phyloP scores from a whole-genome alignment of 2,329 filamentous ascomycete genomes.

The Talaromyces sp. region DNA sequence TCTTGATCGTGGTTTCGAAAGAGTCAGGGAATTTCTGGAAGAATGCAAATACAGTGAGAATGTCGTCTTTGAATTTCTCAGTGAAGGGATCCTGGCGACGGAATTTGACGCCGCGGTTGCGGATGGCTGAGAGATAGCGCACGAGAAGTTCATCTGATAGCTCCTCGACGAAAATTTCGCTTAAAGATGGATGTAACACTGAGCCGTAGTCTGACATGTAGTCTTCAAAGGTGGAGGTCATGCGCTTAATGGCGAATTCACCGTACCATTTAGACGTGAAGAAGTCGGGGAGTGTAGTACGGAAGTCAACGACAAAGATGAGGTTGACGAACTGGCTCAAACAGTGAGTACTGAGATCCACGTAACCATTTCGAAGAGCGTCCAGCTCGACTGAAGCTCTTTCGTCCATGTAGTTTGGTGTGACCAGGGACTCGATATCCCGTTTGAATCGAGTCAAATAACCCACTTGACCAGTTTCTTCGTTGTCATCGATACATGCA shows the following conservation, averaged over 20 bases:
- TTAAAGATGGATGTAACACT: constrained; percentile 79
- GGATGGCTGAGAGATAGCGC: constrained; percentile 76
- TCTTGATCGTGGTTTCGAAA: constrained; percentile 72
- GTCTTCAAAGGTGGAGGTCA: constrained; percentile 91
- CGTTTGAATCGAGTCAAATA: constrained; percentile 84
- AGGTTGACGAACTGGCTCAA: constrained; percentile 81
- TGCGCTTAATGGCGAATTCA: constrained; percentile 82
- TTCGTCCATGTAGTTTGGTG: constrained; percentile 70
- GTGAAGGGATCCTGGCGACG: constrained; percentile 80
- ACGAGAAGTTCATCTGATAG: constrained; percentile 87
- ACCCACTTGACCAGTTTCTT: constrained; percentile 70
- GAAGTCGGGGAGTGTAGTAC: constrained; percentile 75
- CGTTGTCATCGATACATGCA: constrained; percentile 87
- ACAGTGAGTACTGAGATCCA: constrained; percentile 91
- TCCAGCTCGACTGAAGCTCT: constrained; percentile 70
- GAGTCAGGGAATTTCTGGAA: constrained; percentile 70
- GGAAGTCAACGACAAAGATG: constrained; percentile 89
- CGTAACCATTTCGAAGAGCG: constrained; percentile 80
- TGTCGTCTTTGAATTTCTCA: constrained; percentile 90
- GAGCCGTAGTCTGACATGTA: constrained; percentile 84
- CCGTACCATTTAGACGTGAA: constrained; percentile 90
- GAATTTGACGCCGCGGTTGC: constrained; percentile 89
- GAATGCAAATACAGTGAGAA: constrained; percentile 85
- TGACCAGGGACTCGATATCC: constrained; percentile 77
- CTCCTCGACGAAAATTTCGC: constrained; percentile 90